Base-by-base conservation (phyloP, 2,329 filamentous ascomycete genomes). In the Penicillium sp. region DNA sequence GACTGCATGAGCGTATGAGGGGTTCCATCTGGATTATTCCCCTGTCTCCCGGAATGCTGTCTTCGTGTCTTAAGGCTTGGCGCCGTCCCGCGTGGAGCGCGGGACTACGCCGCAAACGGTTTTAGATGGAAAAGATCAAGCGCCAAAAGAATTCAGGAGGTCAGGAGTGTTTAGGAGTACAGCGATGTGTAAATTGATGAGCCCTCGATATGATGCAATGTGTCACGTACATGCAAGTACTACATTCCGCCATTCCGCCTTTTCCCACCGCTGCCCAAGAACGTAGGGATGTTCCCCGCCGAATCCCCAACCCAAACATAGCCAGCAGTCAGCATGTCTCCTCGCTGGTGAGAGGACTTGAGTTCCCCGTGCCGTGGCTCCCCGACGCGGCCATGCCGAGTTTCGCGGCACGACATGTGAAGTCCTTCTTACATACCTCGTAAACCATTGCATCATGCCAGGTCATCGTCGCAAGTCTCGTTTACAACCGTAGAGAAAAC, bases 1-100 rank as follows among this genome's bases (percentile, higher is more conserved):
- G n/a, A 38, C 35, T 10, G 18, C 8, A 20, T 30, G 33, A 0
- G 10, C 16, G 7, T 36, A 10, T 10, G n/a, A 18, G 35, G 16
- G 16, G 35, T 38, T 18, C 10, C 8, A 18, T 36, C 16, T 10
- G 16, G 16, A 18, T 35, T 1, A n/a, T 16, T 20, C 35, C 35
- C 35, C 35, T 38, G 20, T 38, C 20, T 36, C 46, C 38, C 38
- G 36, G 20, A 25, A 51, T 38, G n/a, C 35, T 11, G 25, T 27
- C 11, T 7, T 27, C 36, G 5, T 35, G 10, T 18, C 38, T 25
- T 5, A 14, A 14, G 48, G 13, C 54, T 56, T 56, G 52, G 54
- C 54, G 46, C 43, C 31, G 31, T 48, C 45, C 51, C 54, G 54
- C 45, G 51, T 53, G 49, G 50, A 44, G 54, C 53, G 42, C 14